These are phyloP conservation scores for Rhododendron ferrugineum DNA, from an alignment of 148 eudicot genomes.

Conservation along the genomic window DNA sequence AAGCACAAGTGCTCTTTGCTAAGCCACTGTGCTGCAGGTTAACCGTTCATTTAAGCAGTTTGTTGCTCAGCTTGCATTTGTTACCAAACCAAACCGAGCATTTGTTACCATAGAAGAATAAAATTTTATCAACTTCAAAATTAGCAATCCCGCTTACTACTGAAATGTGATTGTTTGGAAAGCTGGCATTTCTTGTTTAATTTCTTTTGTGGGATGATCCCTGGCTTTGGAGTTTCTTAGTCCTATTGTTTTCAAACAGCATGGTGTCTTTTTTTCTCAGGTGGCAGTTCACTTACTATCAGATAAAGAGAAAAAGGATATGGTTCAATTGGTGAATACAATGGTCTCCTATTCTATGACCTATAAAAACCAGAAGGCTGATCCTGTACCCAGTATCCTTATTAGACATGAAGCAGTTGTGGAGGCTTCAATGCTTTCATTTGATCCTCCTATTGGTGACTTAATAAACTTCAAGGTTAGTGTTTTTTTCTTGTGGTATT, in stretches of 20 bases:
- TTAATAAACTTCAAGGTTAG: conserved; percentile 67
- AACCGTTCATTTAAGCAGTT: not conserved
- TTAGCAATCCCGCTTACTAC: not conserved
- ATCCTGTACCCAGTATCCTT: conserved; percentile 28
- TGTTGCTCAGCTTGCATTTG: not conserved
- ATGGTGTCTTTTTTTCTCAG: conserved; percentile 33
- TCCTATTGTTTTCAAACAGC: not conserved
- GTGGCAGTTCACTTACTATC: conserved; percentile 82
- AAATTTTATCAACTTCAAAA: not conserved
- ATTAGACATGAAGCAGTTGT: conserved; percentile 35
- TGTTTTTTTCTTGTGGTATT: conserved; percentile 5
- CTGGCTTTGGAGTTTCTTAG: not conserved
- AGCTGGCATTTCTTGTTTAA: not conserved
- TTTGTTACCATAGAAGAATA: not conserved
- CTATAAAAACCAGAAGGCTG: conserved; percentile 57
- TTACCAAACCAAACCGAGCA: too few relatives aligned
- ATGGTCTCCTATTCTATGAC: conserved; percentile 81
- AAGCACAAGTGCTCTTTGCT: not conserved
- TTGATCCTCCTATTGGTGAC: conserved; percentile 77
- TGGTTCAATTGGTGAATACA: conserved; percentile 59
- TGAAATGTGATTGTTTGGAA: not conserved
- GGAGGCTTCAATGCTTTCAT: conserved; percentile 50
- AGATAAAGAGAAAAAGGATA: conserved; percentile 60
- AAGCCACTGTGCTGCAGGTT: not conserved
- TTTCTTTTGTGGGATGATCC: not conserved